These are phyloP conservation scores for Barbarea vulgaris DNA, from an alignment of 345 rosid species.

Conservation along the genomic window DNA sequence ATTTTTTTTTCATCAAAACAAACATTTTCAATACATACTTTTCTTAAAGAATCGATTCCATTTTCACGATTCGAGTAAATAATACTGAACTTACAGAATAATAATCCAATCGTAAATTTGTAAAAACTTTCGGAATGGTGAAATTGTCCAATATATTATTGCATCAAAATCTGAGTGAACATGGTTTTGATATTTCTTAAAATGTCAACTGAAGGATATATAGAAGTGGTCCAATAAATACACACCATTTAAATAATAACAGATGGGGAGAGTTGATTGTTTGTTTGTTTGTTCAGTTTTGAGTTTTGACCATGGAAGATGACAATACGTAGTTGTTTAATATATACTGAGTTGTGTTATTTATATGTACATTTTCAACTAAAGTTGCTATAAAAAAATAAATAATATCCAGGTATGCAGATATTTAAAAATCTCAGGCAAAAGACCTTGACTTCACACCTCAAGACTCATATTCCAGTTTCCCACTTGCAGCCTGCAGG, in stretches of 20 bases:
- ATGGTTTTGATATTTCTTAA: background rate
- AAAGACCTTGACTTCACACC: constrained; percentile 27
- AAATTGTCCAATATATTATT: background rate
- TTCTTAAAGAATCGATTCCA: no score
- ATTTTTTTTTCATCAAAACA: background rate
- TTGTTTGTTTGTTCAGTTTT: background rate
- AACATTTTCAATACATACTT: no score
- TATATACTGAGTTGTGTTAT: background rate
- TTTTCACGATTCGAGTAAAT: no score
- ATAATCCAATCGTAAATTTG: background rate
- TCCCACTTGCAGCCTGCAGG: background rate
- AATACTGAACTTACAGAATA: no score
- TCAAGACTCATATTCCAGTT: background rate
- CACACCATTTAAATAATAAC: background rate
- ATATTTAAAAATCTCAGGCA: constrained; percentile 11
- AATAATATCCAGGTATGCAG: constrained; percentile 21
- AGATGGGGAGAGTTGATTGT: background rate
- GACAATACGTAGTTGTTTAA: background rate
- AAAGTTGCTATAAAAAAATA: constrained; percentile 17
- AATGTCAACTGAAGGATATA: background rate
- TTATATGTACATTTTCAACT: background rate
- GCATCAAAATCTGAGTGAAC: background rate
- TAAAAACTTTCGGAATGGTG: background rate
- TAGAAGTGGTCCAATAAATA: background rate
- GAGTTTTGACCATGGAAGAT: constrained; percentile 8